Evolutionary conservation across 805 yeast genomes (phyloP), one percentile per base, ranked within the genome.

Genomic region (Yarrowia hollandica): DNA sequence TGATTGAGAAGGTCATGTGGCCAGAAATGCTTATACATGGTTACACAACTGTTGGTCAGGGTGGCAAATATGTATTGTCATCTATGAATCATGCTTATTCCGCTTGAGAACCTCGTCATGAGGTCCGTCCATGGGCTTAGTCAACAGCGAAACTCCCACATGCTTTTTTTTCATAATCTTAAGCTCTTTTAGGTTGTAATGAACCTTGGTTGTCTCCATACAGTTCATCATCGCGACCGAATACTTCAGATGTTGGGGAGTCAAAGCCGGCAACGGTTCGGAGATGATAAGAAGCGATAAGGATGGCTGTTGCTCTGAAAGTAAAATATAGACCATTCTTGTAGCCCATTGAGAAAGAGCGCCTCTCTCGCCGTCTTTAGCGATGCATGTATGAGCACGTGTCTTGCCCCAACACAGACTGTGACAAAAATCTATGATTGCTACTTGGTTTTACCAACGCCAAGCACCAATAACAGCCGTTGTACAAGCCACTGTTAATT

Each of bases 381-480:
- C 22, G 48, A 41, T 26, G 48, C 48, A 41, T 41, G 48, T 18
- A 26, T 7, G 11, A 12, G 16, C 48, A 41, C 48, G 48, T 41
- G 48, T 41, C 48, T 41, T 26, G 33, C 18, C 2, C 30, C 22
- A 38, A n/a, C 18, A 21, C 21, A 22, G 18, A 22, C 30, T 41
- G 46, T 25, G 15, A 23, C 31, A 25, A 38, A 18, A n/a, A 37
- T 14, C 46, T 41, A 41, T 16, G 46, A 11, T 41, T 41, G 46
- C 46, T 41, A 41, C 46, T 5, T 10, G 39, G 12, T 15, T 21
- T 21, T 10, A 12, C 12, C 23, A 21, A 25, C 21, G 31, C 31
- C 31, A 25, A 39, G 46, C 15, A 10, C 21, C 14, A 39, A 10
- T 18, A n/a, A n/a, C n/a, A n/a, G n/a, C n/a, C n/a, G n/a, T n/a